phyloP scores from a whole-genome alignment of 805 yeast species.

The Candida pseudoglaebosa region DNA sequence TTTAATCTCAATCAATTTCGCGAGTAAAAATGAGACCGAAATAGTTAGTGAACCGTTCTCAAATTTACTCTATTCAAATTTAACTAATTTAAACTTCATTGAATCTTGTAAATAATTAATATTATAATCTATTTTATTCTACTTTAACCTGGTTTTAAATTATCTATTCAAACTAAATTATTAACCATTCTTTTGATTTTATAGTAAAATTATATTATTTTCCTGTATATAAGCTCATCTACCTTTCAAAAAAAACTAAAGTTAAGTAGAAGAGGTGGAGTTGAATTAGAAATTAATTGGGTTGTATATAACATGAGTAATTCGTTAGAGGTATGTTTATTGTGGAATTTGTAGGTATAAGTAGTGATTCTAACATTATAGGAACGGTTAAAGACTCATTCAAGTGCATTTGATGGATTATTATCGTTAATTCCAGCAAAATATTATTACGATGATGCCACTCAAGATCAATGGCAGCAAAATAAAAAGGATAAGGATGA shows the following conservation, averaged over 20 bases:
- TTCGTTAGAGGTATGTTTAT: constrained; percentile 52
- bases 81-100: no score
- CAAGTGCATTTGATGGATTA: constrained; percentile 82
- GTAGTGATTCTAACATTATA: constrained; percentile 14
- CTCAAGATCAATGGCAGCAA: constrained; percentile 86
- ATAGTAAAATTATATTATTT: neutral
- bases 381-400: constrained; percentile 76
- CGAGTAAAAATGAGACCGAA: constrained; percentile 3
- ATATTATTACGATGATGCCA: constrained; percentile 87
- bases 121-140: no score
- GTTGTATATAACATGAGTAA: constrained; percentile 42
- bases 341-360: neutral
- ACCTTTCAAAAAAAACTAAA: neutral
- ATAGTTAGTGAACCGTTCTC: neutral
- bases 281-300: neutral
- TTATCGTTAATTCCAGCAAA: constrained; percentile 91
- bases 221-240: constrained; percentile 5
- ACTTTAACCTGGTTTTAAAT: no score
- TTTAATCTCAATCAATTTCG: constrained; percentile 1
- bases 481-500: constrained; percentile 72
- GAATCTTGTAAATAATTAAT: no score
- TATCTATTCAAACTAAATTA: no score
- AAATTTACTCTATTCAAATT: constrained; percentile 5
- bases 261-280: neutral
- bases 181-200: no score